These are phyloP conservation scores for Linderina pennispora DNA, from an alignment of 192 early-diverging fungal species.

Conservation along the genomic window DNA sequence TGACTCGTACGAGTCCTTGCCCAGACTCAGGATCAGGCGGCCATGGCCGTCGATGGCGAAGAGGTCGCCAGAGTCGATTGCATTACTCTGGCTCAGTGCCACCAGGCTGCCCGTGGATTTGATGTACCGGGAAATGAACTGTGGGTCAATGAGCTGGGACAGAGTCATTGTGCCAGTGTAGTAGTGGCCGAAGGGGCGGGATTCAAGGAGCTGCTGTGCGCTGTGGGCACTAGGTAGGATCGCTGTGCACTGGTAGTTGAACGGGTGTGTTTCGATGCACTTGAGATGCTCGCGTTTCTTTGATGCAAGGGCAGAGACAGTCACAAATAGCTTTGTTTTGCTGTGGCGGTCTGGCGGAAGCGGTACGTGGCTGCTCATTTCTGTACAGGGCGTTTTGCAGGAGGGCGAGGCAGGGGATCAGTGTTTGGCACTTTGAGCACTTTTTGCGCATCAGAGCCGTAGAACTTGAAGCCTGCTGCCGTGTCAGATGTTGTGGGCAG, in stretches of 20 bases:
- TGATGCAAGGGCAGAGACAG: constrained; percentile 26
- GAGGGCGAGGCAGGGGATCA: no score
- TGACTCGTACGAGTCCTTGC: constrained; percentile 40
- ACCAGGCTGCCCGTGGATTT: constrained; percentile 13
- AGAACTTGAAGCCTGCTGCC: no score
- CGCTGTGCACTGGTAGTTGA: constrained; percentile 33
- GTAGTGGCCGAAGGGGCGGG: constrained; percentile 11
- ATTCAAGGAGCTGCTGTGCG: neutral
- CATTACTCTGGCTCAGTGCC: constrained; percentile 9
- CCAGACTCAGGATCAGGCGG: constrained; percentile 24
- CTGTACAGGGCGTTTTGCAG: no score
- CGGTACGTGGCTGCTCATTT: constrained; percentile 43
- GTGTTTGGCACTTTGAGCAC: no score
- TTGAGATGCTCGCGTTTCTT: constrained; percentile 19
- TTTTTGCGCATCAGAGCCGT: no score
- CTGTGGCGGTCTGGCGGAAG: constrained; percentile 36
- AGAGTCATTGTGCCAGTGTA: constrained; percentile 19
- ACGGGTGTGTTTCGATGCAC: constrained; percentile 30
- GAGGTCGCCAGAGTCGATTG: constrained; percentile 35
- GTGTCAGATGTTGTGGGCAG: no score
- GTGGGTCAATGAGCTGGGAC: constrained; percentile 25
- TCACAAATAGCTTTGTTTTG: constrained; percentile 43
- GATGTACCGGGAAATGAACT: constrained; percentile 21
- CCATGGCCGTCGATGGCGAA: constrained; percentile 40
- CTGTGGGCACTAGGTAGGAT: constrained; percentile 1